These are phyloP conservation scores for Beauveria sp. DNA, from an alignment of 2,329 filamentous ascomycete genomes.

Conservation along the genomic window DNA sequence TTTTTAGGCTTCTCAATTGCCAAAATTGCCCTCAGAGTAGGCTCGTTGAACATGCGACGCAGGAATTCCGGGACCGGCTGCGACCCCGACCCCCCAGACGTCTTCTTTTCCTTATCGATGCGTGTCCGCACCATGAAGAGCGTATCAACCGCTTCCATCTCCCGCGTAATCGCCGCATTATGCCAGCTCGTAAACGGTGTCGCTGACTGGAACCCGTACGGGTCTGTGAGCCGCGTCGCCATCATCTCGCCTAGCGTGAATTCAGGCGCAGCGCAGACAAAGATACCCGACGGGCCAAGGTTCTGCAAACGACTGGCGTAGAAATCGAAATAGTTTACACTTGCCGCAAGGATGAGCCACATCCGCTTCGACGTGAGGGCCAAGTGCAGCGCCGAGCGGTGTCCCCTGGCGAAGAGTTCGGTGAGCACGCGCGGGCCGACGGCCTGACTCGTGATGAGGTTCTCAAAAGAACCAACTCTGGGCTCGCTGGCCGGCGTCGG, in stretches of 20 bases:
- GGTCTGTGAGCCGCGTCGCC: conserved; percentile 5
- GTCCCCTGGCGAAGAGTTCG: conserved; percentile 18
- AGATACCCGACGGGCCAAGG: conserved; percentile 16
- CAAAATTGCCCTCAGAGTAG: background rate
- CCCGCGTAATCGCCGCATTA: conserved; percentile 11
- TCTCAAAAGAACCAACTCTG: background rate
- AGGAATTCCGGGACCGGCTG: background rate
- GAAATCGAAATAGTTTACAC: conserved; percentile 23
- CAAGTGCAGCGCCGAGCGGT: conserved; percentile 17
- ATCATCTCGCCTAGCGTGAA: conserved; percentile 18
- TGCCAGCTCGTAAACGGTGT: conserved; percentile 11
- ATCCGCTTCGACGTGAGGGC: conserved; percentile 16
- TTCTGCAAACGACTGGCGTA: conserved; percentile 13
- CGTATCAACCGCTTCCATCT: conserved; percentile 10
- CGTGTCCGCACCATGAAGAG: background rate
- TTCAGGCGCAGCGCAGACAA: conserved; percentile 21
- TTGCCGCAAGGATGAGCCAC: conserved; percentile 19
- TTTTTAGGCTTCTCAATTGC: background rate
- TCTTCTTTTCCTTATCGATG: background rate
- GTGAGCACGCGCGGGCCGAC: conserved; percentile 16
- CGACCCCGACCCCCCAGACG: background rate
- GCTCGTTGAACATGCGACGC: background rate
- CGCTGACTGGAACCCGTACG: background rate
- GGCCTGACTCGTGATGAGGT: background rate
- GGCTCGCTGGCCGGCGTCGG: background rate